Base-by-base conservation (phyloP, 129 eudicot species). In the Escallonia rubra region DNA sequence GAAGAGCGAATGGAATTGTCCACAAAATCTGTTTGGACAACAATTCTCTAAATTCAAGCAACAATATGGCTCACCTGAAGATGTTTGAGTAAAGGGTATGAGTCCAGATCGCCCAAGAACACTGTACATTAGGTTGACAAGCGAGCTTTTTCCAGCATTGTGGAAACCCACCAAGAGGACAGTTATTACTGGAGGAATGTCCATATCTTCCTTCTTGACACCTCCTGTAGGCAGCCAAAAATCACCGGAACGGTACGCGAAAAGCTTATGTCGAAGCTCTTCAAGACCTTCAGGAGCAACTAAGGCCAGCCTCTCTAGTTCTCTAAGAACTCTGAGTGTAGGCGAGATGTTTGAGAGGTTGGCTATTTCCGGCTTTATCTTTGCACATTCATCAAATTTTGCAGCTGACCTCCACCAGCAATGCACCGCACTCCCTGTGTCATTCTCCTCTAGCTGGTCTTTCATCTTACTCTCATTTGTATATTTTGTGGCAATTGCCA, bases 51-150 rank as follows among this genome's bases (percentile, higher is more conserved):
- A 10, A 47, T 47, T 47, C 0, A 47, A 10, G 51, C 6, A 47
- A 10, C 51, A 47, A 47, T 23, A 23, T 39, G 11, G 23, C 2
- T 46, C 47, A 64, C 68, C 68, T 50, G 71, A 40, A 41, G 66
- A 65, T 11, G 79, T 74, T 65, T 66, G 79, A 57, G 79, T 67
- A 50, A 74, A 74, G 61, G 72, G 73, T 6, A 74, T 74, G 54
- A 74, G 57, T 4, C 79, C 79, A 66, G 73, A 68, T 11, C 68
- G n/a, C 3, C 79, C 79, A 39, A 74, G 65, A 43, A 74, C 73
- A 47, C 79, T 74, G 55, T 74, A 74, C 79, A 74, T 51, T 16
- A 74, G 79, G 40, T 74, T 74, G 14, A 74, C 68, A 61, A 74
- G 71, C 14, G 79, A 74, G 43, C 79, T 74, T 62, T 74, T 74